These are phyloP conservation scores for Blastocystis sp. DNA, from an alignment of 352 stramenopile species.

Conservation along the genomic window DNA sequence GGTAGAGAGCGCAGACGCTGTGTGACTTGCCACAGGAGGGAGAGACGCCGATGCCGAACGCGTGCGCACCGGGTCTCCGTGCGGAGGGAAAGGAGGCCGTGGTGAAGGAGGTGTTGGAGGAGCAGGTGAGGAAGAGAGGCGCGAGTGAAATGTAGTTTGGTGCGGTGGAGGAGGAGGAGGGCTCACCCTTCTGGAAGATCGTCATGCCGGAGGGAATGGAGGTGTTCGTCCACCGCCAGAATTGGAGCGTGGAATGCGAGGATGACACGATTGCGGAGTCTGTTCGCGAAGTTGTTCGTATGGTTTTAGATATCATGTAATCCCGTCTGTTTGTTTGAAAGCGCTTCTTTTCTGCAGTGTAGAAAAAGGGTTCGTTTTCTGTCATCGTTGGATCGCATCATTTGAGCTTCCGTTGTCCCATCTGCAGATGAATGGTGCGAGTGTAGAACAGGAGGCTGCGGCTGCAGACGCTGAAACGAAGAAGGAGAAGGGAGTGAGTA, in stretches of 20 bases:
- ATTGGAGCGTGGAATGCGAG: conserved; percentile 31
- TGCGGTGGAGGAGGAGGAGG: neutral
- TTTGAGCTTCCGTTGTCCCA: too few species aligned
- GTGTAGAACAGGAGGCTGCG: neutral
- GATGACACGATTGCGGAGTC: conserved; percentile 19
- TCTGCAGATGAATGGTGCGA: neutral
- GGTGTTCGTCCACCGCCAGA: neutral
- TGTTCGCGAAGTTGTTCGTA: conserved; percentile 5
- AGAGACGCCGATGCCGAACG: neutral
- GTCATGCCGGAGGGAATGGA: neutral
- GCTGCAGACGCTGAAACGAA: neutral
- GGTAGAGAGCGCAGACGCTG: conserved; percentile 24
- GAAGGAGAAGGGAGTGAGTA: conserved; percentile 66
- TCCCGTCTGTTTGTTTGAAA: neutral
- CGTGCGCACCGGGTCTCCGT: neutral
- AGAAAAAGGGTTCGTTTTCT: neutral
- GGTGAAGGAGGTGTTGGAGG: conserved; percentile 36
- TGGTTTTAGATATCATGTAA: conserved; percentile 37
- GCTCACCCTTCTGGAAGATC: neutral
- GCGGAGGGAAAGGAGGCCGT: neutral
- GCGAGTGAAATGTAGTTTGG: conserved; percentile 21
- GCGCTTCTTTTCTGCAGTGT: neutral
- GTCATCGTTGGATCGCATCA: neutral
- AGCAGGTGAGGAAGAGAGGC: neutral
- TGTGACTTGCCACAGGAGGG: conserved; percentile 1